Evolutionary conservation across 2,329 filamentous ascomycete species (phyloP), one percentile per base, ranked within the genome.

Genomic region (Aquanectria penicillioides): DNA sequence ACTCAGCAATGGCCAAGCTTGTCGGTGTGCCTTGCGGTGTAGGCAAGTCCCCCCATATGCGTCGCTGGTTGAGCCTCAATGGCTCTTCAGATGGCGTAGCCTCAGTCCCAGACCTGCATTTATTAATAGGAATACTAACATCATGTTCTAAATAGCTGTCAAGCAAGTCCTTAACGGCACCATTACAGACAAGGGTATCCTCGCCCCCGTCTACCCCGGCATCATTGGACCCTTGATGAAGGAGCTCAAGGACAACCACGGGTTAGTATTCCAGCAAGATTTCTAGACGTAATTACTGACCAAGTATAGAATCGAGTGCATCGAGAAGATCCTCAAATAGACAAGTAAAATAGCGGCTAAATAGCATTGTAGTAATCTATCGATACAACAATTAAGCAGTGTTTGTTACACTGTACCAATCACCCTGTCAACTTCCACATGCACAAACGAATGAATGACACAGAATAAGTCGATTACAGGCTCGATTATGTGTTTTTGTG

Each of bases 1-100:
- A 94, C 81, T 89, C 85, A 4, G 87, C 91, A 67, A 97, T 97
- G 93, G 92, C 91, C 40, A 90, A 89, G 77, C 78, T 93, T 37
- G 92, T 96, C 53, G 92, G 92, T 72, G 83, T 93, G 5, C 90
- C 91, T 5, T 80, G 78, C 58, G 78, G 73, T 46, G 77, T 79
- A 20, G 64, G 61, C 57, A 59, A 20, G 63, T 63, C 33, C 5
- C 47, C 26, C 17, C 11, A 15, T 28, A 17, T 47, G 8, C 9
- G n/a, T 52, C 17, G 5, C 25, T 6, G 20, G 10, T 38, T 38
- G 36, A n/a, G n/a, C 18, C 28, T 46, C 29, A 22, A 18, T n/a
- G 4, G 3, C n/a, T 36, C 15, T 9, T 12, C 11, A 55, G 7
- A n/a, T n/a, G n/a, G n/a, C n/a, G n/a, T n/a, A n/a, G n/a, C n/a